Evolutionary conservation across 2,329 filamentous ascomycete species (phyloP).

Genomic region (Onygenales sp.): DNA sequence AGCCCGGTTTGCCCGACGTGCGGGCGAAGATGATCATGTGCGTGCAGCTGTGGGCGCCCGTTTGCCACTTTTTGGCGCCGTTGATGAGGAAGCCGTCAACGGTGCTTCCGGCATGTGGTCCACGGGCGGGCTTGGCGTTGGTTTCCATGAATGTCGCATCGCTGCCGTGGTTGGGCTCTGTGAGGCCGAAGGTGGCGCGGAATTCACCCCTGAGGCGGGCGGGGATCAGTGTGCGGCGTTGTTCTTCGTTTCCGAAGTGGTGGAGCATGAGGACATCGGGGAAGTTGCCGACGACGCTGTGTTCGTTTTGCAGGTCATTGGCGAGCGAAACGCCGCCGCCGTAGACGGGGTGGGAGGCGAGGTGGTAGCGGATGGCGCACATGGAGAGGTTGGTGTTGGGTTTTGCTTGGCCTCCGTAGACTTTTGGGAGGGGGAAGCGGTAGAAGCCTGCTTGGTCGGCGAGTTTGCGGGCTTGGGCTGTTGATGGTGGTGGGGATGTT

Average conservation of each 20-base stretch:
- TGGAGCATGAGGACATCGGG: conserved; percentile 54
- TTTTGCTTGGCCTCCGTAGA: conserved; percentile 46
- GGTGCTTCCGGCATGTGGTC: conserved; percentile 23
- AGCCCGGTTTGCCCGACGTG: conserved; percentile 45
- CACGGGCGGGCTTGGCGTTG: conserved; percentile 35
- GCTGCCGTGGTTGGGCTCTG: conserved; percentile 52
- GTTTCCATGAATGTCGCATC: conserved; percentile 57
- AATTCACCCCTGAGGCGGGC: conserved; percentile 45
- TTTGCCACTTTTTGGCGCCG: conserved; percentile 57
- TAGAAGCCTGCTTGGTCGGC: conserved; percentile 54
- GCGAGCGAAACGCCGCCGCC: conserved; percentile 47
- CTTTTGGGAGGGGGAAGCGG: conserved; percentile 46
- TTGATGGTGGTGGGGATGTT: neutral
- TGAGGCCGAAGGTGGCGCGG: conserved; percentile 52
- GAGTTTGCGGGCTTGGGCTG: conserved; percentile 36
- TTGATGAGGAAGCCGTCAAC: conserved; percentile 39
- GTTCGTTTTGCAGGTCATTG: conserved; percentile 57
- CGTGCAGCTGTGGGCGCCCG: conserved; percentile 52
- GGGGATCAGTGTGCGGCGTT: conserved; percentile 46
- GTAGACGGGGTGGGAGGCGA: conserved; percentile 42
- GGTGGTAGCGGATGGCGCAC: conserved; percentile 51
- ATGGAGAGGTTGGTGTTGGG: conserved; percentile 51
- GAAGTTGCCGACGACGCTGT: conserved; percentile 54
- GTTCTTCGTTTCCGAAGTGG: conserved; percentile 48
- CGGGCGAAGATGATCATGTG: conserved; percentile 55